Base-by-base conservation (phyloP, 306 rosid species). In the Quercus glauca region DNA sequence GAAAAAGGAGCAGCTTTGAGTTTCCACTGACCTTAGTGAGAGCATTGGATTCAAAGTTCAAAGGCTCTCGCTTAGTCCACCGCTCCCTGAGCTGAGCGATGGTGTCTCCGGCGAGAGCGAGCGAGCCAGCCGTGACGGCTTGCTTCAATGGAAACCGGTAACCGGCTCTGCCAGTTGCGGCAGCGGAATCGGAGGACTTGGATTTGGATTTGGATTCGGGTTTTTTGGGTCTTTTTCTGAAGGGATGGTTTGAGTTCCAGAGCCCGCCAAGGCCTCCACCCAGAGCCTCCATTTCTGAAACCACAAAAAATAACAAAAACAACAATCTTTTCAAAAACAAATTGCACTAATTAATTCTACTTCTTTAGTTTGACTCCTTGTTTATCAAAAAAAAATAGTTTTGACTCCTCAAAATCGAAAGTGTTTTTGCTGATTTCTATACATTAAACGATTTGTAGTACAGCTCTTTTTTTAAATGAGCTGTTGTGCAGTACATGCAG, bases 41-140 rank as follows among this genome's bases (percentile, higher is more conserved):
- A 14, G 41, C 86, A 73, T 19, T 79, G 55, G 87, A 80, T 73
- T 77, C 87, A 67, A 74, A 17, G 41, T 80, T 29, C 33, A 51
- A 68, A 65, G 83, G 71, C 37, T 73, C 55, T 65, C 80, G 78
- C 25, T 73, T 74, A 6, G 76, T 76, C 87, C 83, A 85, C 4
- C 87, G 86, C 37, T 76, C 74, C 17, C 52, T 72, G 78, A 85
- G 82, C 89, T 89, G 92, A 29, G 92, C 90, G 29, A 89, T 81
- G 1, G 87, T 87, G 80, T 89, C 92, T 29, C 92, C 92, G 17
- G 89, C 67, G 37, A 87, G 73, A 74, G 82, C 78, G 75, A 89
- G 86, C 12, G 92, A 76, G 81, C 92, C 90, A 23, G 99, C 99
- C 8, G 91, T 90, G 72, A 58, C 71, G 55, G 97, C 94, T 86